These are phyloP conservation scores for Populus alba DNA, from an alignment of 345 rosid genomes.

Conservation along the genomic window DNA sequence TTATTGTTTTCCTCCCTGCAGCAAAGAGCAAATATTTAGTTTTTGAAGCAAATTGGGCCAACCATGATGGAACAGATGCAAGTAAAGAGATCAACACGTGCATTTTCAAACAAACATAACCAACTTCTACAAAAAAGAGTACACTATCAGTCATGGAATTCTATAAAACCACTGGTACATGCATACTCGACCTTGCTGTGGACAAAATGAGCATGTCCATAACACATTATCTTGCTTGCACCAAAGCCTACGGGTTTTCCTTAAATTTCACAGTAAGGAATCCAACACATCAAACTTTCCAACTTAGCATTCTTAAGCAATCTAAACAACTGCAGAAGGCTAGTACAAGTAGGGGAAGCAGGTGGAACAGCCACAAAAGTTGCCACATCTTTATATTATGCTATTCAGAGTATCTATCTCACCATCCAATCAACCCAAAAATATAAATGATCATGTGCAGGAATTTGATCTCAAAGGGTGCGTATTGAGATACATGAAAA, in stretches of 20 bases:
- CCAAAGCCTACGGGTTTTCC: background rate
- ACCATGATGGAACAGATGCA: background rate
- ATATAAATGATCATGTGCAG: background rate
- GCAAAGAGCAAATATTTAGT: background rate
- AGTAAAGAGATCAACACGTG: background rate
- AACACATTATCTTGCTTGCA: background rate
- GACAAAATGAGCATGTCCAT: background rate
- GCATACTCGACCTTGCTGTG: background rate
- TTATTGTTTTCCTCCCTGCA: conserved; percentile 18
- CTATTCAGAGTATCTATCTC: background rate
- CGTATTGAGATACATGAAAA: background rate
- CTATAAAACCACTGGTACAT: background rate
- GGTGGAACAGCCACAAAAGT: background rate
- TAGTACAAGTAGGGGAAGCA: background rate
- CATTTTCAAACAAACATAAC: background rate
- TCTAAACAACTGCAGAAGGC: background rate
- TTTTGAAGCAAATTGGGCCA: conserved; percentile 4
- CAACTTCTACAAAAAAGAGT: background rate
- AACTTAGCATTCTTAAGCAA: background rate
- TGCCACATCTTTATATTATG: background rate
- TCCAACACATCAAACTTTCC: background rate
- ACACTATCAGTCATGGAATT: background rate
- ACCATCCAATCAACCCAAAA: background rate
- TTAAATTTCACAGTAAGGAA: background rate
- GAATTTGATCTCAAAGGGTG: background rate